A percentile compares a stretch with the other conserved stretches of the same genome.
These are phyloP conservation scores for Acer yangbiense DNA, from an alignment of 345 rosid genomes.

Conservation along the genomic window DNA sequence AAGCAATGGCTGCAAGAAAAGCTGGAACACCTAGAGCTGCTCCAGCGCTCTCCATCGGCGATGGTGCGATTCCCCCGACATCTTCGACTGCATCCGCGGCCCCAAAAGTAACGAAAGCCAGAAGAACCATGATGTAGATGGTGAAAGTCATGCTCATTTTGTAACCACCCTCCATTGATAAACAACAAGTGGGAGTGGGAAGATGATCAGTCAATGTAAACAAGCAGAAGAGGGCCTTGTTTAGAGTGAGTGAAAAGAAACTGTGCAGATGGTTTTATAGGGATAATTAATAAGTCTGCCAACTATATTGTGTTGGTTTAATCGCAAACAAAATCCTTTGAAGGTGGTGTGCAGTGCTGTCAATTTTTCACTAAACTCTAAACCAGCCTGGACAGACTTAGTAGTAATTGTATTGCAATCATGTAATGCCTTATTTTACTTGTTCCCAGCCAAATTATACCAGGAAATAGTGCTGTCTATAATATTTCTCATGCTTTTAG, in stretches of 20 bases:
- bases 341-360: constrained; percentile 20
- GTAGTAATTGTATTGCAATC: too few relatives aligned
- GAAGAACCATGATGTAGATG: constrained; percentile 21
- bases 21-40: constrained; percentile 27
- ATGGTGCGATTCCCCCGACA: constrained; percentile 32
- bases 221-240: not conserved
- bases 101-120: constrained; percentile 12
- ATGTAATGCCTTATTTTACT: not conserved
- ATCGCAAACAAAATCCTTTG: constrained; percentile 19
- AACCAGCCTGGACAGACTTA: constrained; percentile 26
- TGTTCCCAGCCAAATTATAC: too few relatives aligned
- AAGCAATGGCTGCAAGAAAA: constrained; percentile 25
- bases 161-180: constrained; percentile 32
- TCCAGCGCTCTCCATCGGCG: constrained; percentile 39
- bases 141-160: constrained; percentile 30
- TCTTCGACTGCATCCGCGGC: constrained; percentile 25
- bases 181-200: not conserved
- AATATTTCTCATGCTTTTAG: not conserved
- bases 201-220: not conserved
- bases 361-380: constrained; percentile 3
- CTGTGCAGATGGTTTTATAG: constrained; percentile 20
- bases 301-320: too few relatives aligned
- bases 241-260: not conserved
- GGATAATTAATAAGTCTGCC: not conserved
- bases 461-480: not conserved